Conservation (phyloP, 1,284 basidiomycete species). For the Salmacisia buchloeana region DNA sequence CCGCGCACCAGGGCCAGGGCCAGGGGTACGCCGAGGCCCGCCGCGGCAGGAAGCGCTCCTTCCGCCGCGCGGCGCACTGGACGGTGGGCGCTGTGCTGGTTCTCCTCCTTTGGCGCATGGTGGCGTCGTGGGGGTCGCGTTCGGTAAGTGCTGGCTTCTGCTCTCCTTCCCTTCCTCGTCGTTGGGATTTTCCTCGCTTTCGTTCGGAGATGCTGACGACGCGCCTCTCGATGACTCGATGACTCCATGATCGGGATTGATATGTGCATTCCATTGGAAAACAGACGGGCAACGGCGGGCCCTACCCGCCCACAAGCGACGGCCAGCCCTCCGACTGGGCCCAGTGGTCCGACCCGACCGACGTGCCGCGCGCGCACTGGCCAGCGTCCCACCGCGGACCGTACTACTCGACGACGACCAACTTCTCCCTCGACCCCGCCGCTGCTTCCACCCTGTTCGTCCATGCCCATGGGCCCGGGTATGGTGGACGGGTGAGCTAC, state of each 20-base stretch:
- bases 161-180: neutral
- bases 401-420: neutral
- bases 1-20: neutral
- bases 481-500: neutral
- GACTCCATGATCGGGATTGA: neutral
- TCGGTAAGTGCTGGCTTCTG: neutral
- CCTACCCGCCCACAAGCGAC: neutral
- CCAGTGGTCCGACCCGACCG: neutral
- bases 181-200: neutral
- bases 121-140: neutral
- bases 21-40: neutral
- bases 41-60: neutral
- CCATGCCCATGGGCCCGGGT: neutral
- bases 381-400: neutral
- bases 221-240: too few species aligned
- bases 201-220: too few species aligned
- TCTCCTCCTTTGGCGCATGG: neutral
- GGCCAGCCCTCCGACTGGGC: slow-evolving; percentile 4
- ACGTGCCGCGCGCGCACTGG: neutral
- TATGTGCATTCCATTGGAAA: neutral
- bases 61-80: neutral
- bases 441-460: neutral
- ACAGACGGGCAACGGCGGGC: slow-evolving; percentile 1
- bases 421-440: slow-evolving; percentile 1
- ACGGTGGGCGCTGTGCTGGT: neutral